A percentile compares a stretch with the other conserved stretches of the same genome.
These are phyloP conservation scores for Kwoniella mangroviensis DNA, from an alignment of 768 basidiomycete species.

Conservation along the genomic window DNA sequence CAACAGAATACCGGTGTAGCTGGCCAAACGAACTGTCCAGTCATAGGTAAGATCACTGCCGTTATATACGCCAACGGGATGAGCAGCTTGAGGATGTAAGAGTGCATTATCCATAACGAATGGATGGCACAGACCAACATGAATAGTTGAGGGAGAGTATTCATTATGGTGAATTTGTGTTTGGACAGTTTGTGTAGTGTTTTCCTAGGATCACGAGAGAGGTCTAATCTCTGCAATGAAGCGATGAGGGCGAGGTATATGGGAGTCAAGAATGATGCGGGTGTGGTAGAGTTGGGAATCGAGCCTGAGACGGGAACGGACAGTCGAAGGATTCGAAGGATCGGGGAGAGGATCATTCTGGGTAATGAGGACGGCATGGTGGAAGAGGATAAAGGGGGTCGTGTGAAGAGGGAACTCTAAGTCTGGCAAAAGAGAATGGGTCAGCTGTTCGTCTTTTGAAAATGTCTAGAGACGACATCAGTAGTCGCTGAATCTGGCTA, in stretches of 20 bases:
- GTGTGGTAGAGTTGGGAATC: constrained; percentile 29
- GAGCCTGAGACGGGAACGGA: constrained; percentile 27
- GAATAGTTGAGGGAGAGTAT: constrained; percentile 72
- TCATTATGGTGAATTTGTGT: constrained; percentile 49
- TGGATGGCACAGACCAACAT: constrained; percentile 83
- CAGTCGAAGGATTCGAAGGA: constrained; percentile 30
- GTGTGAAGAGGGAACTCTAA: not conserved
- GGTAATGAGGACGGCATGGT: constrained; percentile 26
- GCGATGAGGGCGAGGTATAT: constrained; percentile 44
- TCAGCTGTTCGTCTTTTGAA: no score
- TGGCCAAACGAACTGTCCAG: constrained; percentile 84
- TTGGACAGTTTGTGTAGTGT: constrained; percentile 40
- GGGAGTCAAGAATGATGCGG: constrained; percentile 32
- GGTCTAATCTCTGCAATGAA: constrained; percentile 50
- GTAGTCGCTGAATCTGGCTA: no score
- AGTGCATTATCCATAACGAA: constrained; percentile 76
- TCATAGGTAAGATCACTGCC: constrained; percentile 79
- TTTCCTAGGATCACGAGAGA: constrained; percentile 44
- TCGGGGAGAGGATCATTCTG: constrained; percentile 36
- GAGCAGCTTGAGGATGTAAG: constrained; percentile 64
- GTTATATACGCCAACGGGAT: constrained; percentile 74
- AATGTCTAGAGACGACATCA: no score
- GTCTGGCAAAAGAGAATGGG: no score
- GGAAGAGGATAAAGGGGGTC: not conserved
- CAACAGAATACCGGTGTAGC: constrained; percentile 85